Base-by-base conservation (phyloP, 2,329 filamentous ascomycete genomes). In the Aureobasidium sp. region DNA sequence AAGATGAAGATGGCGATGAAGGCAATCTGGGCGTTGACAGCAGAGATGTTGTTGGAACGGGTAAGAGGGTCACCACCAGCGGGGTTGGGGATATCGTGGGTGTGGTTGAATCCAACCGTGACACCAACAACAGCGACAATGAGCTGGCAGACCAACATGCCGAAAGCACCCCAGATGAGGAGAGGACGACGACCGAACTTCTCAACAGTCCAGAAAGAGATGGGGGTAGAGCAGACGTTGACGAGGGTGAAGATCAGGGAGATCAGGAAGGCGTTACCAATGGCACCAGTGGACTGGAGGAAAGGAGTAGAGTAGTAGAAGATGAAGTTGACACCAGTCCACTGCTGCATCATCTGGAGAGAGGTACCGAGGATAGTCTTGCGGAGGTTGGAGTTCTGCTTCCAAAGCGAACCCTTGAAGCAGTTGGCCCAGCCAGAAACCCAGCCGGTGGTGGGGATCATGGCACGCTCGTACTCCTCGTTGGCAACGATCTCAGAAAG, bases 1-100 rank as follows among this genome's bases (percentile, higher is more conserved):
- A 90, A 92, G 81, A 96, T 92, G 82, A 92, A 94, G 79, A 96
- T 87, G 78, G 87, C 88, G 72, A 94, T 94, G 79, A 95, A 94
- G 65, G 89, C 85, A 67, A 96, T 91, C 81, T 92, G 87, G 55
- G 88, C 84, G 63, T 75, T 78, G 68, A 81, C 77, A 9, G 79
- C 75, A 2, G 65, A n/a, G 60, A 69, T 64, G 69, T 75, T 75
- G 67, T 72, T 69, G 53, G 74, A 72, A 1, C 85, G 84, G 12
- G 57, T 50, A 10, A 50, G 7, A 77, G 66, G 64, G 81, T 76
- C 53, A 26, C 53, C 53, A 24, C 70, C 72, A 24, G 70, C 72
- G 24, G 67, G 69, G 34, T 67, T 66, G 1, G 75, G 66, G 37
- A 78, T 69, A 10, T 34, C 32, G 61, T 66, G 61, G 62, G 68